Evolutionary conservation across 345 rosid species (phyloP).

Genomic region (Heritiera littoralis): DNA sequence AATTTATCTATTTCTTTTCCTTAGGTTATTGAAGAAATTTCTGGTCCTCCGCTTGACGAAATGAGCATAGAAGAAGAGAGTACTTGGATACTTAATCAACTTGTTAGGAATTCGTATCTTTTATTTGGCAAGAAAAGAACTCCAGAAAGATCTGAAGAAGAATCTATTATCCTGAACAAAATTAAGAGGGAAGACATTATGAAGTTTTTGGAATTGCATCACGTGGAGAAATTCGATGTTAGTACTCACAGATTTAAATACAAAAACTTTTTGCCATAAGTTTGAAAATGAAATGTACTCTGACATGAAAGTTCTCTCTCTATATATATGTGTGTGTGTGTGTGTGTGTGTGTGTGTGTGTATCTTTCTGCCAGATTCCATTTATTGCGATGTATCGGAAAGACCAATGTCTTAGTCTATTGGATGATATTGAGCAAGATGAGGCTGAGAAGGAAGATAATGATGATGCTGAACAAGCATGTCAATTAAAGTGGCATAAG

Average conservation of each 20-base stretch:
- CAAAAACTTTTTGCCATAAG: not conserved
- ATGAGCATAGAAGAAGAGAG: conserved; percentile 60
- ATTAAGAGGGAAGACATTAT: conserved; percentile 39
- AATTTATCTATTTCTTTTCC: conserved; percentile 25
- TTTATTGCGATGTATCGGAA: conserved; percentile 88
- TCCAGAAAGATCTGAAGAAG: conserved; percentile 36
- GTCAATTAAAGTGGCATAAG: conserved; percentile 76
- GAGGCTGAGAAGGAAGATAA: conserved; percentile 48
- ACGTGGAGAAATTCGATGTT: conserved; percentile 88
- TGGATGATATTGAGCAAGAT: conserved; percentile 50
- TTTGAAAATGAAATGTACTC: conserved; percentile 9
- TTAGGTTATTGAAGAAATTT: conserved; percentile 72
- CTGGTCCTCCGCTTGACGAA: conserved; percentile 64
- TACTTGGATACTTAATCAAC: conserved; percentile 70
- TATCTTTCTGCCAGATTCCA: conserved; percentile 51
- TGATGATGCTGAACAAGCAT: conserved; percentile 42
- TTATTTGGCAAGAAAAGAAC: conserved; percentile 39
- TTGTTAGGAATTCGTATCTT: conserved; percentile 40
- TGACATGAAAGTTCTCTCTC: conserved; percentile 10
- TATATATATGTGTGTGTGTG: too few relatives aligned
- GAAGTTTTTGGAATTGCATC: conserved; percentile 69
- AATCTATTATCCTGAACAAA: not conserved
- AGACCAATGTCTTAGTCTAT: conserved; percentile 79
- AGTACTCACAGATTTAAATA: conserved; percentile 30
- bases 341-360: too few relatives aligned